Conservation (phyloP, 179 eudicot genomes). For the Nepenthes alata region DNA sequence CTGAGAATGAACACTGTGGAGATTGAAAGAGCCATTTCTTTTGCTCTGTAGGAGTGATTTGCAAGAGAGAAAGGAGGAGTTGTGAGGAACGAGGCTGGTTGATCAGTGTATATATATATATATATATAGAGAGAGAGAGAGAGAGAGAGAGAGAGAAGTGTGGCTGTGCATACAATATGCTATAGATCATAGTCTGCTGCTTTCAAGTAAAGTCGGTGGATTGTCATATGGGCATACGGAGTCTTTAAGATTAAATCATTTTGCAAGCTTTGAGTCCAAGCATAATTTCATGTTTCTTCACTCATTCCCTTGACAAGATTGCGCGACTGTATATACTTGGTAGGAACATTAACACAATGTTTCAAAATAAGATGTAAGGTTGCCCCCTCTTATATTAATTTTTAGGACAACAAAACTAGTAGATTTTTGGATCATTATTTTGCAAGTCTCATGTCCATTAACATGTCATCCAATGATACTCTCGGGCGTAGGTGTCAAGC, state of each 20-base stretch:
- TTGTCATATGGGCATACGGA: slow-evolving; percentile 9
- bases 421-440: too few species aligned
- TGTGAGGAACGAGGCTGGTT: slow-evolving; percentile 11
- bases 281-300: slow-evolving; percentile 9
- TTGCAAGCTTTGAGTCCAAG: slow-evolving; percentile 40
- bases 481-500: too few species aligned
- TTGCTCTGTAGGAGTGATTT: neutral
- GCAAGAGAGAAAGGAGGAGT: neutral
- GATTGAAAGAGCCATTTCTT: slow-evolving; percentile 13
- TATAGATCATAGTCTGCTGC: slow-evolving; percentile 15
- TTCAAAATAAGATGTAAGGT: too few species aligned
- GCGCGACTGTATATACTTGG: too few species aligned
- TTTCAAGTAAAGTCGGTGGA: slow-evolving; percentile 38
- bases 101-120: slow-evolving; percentile 22
- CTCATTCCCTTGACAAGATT: neutral
- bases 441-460: too few species aligned
- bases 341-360: too few species aligned
- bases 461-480: too few species aligned
- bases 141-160: neutral
- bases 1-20: slow-evolving; percentile 12
- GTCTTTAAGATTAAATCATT: slow-evolving; percentile 52
- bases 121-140: neutral
- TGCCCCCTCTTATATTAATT: too few species aligned
- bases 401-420: too few species aligned
- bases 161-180: slow-evolving; percentile 1